Evolutionary conservation across 176 grass and related monocot species (phyloP).

Genomic region (Pharus latifolius): DNA sequence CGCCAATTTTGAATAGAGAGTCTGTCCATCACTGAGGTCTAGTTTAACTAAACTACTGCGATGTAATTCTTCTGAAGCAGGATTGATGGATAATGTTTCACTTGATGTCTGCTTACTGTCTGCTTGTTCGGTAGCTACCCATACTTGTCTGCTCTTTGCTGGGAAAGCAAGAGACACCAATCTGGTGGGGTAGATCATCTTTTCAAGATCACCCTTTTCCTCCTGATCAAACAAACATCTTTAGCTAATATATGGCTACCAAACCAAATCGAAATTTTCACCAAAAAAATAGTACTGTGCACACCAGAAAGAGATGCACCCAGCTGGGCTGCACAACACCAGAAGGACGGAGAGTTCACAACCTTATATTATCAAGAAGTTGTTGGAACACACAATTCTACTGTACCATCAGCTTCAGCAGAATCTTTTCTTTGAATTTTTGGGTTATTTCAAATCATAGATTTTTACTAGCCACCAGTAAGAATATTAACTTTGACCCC

Average conservation of each 20-base stretch:
- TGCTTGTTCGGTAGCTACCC: neutral
- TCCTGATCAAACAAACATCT: slow-evolving; percentile 20
- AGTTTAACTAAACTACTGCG: slow-evolving; percentile 56
- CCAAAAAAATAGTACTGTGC: neutral
- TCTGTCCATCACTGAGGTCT: slow-evolving; percentile 64
- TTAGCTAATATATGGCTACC: neutral
- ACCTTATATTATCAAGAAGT: too few species aligned
- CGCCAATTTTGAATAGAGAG: slow-evolving; percentile 79
- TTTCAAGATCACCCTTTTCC: slow-evolving; percentile 43
- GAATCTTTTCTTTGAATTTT: neutral
- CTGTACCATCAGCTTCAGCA: neutral
- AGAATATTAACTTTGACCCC: neutral
- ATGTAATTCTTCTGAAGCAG: slow-evolving; percentile 28
- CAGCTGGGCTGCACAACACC: neutral
- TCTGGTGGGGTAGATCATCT: slow-evolving; percentile 61
- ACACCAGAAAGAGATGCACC: neutral
- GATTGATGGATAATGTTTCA: neutral
- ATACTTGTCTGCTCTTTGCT: slow-evolving; percentile 14
- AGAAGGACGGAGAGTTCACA: too few species aligned
- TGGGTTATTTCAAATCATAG: neutral
- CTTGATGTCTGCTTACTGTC: slow-evolving; percentile 16
- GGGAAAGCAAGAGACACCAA: slow-evolving; percentile 54
- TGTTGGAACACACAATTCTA: too few species aligned
- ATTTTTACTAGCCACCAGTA: neutral
- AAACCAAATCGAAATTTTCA: neutral